Evolutionary conservation across 2,329 filamentous ascomycete species (phyloP).

Genomic region (Whalleya microplaca): DNA sequence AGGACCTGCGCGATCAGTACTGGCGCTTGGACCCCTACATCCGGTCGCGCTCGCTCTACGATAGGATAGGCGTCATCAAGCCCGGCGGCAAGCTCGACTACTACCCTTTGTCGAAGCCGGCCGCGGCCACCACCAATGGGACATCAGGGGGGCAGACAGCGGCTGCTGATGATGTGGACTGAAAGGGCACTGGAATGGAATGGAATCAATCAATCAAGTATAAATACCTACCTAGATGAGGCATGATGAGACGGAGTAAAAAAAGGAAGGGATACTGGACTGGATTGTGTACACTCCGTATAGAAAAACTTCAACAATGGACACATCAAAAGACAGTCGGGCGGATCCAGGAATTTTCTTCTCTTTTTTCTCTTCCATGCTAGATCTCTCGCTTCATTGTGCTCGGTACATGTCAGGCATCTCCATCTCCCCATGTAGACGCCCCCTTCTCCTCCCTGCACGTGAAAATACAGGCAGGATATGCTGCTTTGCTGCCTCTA

Average conservation of each 20-base stretch:
- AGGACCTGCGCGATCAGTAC: conserved; percentile 72
- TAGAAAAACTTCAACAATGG: background rate
- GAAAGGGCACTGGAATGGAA: too few relatives aligned
- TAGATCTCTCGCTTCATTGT: too few relatives aligned
- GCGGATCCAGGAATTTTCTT: background rate
- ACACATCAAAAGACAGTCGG: background rate
- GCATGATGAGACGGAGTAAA: too few relatives aligned
- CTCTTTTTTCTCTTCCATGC: background rate
- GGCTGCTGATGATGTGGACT: conserved; percentile 52
- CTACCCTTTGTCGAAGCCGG: conserved; percentile 52
- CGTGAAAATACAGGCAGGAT: background rate
- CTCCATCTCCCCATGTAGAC: background rate
- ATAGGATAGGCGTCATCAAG: conserved; percentile 75
- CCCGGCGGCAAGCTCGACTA: conserved; percentile 71
- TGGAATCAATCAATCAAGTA: too few relatives aligned
- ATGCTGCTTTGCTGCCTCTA: too few relatives aligned
- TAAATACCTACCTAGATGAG: too few relatives aligned
- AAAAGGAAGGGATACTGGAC: background rate
- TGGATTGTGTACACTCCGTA: background rate
- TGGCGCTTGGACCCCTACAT: conserved; percentile 90
- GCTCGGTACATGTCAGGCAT: too few relatives aligned
- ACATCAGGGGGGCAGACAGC: conserved; percentile 38
- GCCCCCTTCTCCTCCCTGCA: too few relatives aligned
- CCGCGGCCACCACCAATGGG: conserved; percentile 26
- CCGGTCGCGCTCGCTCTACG: conserved; percentile 81